phyloP scores from a whole-genome alignment of 208 protist genomes.

The Plasmodiophora brassicae region DNA sequence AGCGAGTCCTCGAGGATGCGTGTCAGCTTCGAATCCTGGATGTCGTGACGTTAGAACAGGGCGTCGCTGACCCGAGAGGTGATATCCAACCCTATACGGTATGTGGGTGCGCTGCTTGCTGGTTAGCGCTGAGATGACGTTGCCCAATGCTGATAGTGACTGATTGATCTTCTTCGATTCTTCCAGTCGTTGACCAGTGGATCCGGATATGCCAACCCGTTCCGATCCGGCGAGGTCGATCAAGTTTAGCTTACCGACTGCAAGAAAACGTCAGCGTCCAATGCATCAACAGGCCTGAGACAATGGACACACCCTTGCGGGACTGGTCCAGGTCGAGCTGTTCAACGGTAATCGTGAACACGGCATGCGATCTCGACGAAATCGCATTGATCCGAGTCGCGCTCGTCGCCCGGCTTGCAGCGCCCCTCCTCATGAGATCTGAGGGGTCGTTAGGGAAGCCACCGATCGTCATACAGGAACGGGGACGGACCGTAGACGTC shows the following conservation, averaged over 20 bases:
- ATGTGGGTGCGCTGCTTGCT: constrained; percentile 56
- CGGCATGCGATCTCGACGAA: constrained; percentile 56
- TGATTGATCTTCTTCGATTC: constrained; percentile 70
- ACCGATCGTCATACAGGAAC: constrained; percentile 61
- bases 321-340: constrained; percentile 40
- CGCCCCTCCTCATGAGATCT: background rate
- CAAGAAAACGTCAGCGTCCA: background rate
- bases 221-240: constrained; percentile 86
- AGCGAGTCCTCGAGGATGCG: constrained; percentile 53
- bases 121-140: constrained; percentile 69
- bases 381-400: constrained; percentile 61
- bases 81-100: constrained; percentile 62
- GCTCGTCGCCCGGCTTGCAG: constrained; percentile 40
- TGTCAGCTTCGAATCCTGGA: constrained; percentile 55
- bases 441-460: background rate
- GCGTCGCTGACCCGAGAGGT: background rate
- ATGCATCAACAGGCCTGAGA: background rate
- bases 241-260: constrained; percentile 81
- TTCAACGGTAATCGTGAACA: constrained; percentile 61
- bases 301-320: constrained; percentile 27
- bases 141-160: constrained; percentile 66
- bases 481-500: constrained; percentile 82
- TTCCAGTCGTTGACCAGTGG: constrained; percentile 65
- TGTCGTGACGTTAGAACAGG: background rate
- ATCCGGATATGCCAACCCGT: constrained; percentile 63